These are phyloP conservation scores for Rachicladosporium sp. DNA, from an alignment of 2,329 filamentous ascomycete species.

Conservation along the genomic window DNA sequence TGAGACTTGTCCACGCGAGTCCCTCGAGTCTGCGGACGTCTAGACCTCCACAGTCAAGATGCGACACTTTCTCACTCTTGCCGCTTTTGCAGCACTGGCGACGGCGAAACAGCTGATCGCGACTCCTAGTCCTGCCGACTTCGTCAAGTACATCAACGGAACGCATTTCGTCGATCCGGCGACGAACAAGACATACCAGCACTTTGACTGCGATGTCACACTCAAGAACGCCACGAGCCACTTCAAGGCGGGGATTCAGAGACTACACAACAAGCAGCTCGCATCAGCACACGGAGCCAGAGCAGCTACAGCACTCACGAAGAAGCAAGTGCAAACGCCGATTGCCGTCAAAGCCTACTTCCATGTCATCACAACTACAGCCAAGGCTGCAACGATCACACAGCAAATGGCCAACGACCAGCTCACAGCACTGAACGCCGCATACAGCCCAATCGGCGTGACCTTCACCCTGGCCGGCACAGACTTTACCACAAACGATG, in stretches of 20 bases:
- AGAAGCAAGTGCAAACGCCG: constrained; percentile 10
- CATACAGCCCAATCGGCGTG: constrained; percentile 40
- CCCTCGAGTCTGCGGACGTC: constrained; percentile 1
- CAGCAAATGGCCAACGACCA: constrained; percentile 29
- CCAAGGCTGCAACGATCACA: constrained; percentile 27
- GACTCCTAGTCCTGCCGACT: too few relatives aligned
- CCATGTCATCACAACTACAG: constrained; percentile 31
- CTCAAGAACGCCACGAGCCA: constrained; percentile 24
- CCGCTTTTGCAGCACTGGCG: constrained; percentile 6
- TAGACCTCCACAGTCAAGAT: constrained; percentile 6
- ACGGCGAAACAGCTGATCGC: not conserved
- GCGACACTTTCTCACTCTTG: constrained; percentile 7
- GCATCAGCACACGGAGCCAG: constrained; percentile 10
- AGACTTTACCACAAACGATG: constrained; percentile 40
- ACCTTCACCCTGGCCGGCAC: constrained; percentile 38
- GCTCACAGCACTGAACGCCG: constrained; percentile 27
- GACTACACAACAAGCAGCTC: constrained; percentile 20
- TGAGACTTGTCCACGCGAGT: constrained; percentile 4
- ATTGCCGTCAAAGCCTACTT: constrained; percentile 32
- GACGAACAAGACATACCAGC: constrained; percentile 18
- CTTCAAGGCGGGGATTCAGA: constrained; percentile 27
- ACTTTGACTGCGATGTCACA: constrained; percentile 33
- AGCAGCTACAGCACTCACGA: constrained; percentile 11
- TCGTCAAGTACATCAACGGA: constrained; percentile 2
- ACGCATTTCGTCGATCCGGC: constrained; percentile 16